Base-by-base conservation (phyloP, 192 early-diverging fungal species). In the Coemansia sp. region DNA sequence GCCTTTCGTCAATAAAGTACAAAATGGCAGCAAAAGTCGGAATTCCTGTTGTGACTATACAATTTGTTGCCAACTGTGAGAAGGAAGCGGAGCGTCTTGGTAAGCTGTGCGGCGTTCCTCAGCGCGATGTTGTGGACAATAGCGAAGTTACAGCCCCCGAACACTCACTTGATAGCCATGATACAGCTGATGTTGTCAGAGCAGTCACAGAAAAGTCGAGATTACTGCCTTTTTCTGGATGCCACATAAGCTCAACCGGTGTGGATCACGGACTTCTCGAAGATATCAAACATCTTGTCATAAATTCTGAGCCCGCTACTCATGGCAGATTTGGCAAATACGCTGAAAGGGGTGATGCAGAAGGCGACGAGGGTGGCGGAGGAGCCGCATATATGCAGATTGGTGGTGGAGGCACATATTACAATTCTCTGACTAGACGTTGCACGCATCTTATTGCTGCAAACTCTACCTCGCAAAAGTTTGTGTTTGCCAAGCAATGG, bases 391-490 rank as follows among this genome's bases (percentile, higher is more conserved):
- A 39, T 7, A 30, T 37, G 23, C 37, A 48, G 2, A 40, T 83
- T 35, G 77, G 81, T 31, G 81, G 81, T 20, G 75, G 75, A 6
- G 81, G 75, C 25, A 26, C 60, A 9, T 83, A 83, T 57, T 61
- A 64, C 34, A 63, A 66, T 31, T 58, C 60, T 16, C 62, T 83
- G 33, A 78, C 71, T 0, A 56, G 48, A n/a, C 43, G 61, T 1
- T 83, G 81, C 70, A 78, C 81, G 16, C 81, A 83, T 30, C 66
- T 83, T 29, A 77, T 83, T 53, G 68, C 75, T 2, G 55, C 35
- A 7, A 45, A 46, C 2, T 61, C 66, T 0, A 31, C 69, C 7
- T 72, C 75, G 28, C 65, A 83, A 58, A 83, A 83, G 45, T 83
- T 66, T 69, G 65, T 58, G 72, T 83, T 72, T 66, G 81, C 75